Evolutionary conservation across 2,329 filamentous ascomycete genomes (phyloP), one percentile per base, ranked within the genome.

Genomic region (Arthroderma sp.): DNA sequence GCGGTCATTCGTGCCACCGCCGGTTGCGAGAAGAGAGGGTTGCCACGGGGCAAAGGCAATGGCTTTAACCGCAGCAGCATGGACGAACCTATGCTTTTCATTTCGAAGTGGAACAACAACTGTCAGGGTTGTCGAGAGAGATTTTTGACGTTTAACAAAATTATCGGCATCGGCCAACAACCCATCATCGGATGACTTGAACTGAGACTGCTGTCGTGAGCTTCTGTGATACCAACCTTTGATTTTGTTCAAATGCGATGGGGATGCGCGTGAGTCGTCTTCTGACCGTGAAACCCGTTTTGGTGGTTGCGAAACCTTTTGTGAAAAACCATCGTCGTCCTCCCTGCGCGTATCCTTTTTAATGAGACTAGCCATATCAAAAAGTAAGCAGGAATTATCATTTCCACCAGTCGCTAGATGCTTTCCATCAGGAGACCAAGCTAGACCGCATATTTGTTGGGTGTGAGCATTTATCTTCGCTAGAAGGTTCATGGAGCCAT

Each of bases 41-140:
- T 89, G 83, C 89, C 88, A 98, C 0, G 91, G 89, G 50, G 89
- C 94, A 63, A 96, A 96, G 1, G 91, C 87, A 53, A 96, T 91
- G 30, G 91, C 91, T 63, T 98, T 98, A 52, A 96, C 84, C 2
- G 91, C 91, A 0, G 89, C 89, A 28, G 78, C 78, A 60, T 98
- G 86, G 7, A 71, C 62, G 76, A 86, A 91, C 30, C 74, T 74
- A 60, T 94, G 79, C 54, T 75, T 81, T 55, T 83, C 78, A 29
- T 71, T 66, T 5, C 77, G 77, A 4, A 65, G 56, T 2, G 66
- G 66, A 28, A 85, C 62, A 27, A 69, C 64, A 11, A 72, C 66
- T 22, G 73, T 66, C 30, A 57, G 61, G 8, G 61, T 30, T 29
- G 38, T 38, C 3, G 34, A 36, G 3, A 45, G 27, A 40, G 11